Conservation (phyloP, 805 yeast genomes). For the Nakazawaea wickerhamii region DNA sequence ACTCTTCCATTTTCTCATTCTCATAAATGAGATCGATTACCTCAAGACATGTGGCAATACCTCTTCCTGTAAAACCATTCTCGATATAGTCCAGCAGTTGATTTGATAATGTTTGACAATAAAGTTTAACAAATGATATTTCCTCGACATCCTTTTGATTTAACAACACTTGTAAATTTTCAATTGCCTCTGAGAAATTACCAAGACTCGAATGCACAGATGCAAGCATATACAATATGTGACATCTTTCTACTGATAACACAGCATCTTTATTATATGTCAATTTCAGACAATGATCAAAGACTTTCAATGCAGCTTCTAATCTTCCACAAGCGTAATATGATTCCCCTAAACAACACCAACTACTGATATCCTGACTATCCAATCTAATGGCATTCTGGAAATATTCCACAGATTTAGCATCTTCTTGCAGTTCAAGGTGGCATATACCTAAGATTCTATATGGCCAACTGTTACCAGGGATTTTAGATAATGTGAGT, state of each 20-base stretch:
- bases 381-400: slow-evolving; percentile 77
- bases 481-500: slow-evolving; percentile 27
- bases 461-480: slow-evolving; percentile 73
- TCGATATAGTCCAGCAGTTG: slow-evolving; percentile 46
- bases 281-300: slow-evolving; percentile 47
- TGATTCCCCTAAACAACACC: slow-evolving; percentile 98
- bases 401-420: slow-evolving; percentile 81
- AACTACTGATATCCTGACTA: slow-evolving; percentile 65
- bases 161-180: slow-evolving; percentile 38
- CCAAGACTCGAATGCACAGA: slow-evolving; percentile 57
- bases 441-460: slow-evolving; percentile 78
- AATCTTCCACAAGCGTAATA: slow-evolving; percentile 78
- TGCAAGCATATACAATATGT: slow-evolving; percentile 64
- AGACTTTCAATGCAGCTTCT: slow-evolving; percentile 83
- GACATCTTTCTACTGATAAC: slow-evolving; percentile 51
- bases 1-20: not conserved
- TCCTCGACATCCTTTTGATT: slow-evolving; percentile 42
- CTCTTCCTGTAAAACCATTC: slow-evolving; percentile 65
- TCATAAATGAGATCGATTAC: slow-evolving; percentile 32
- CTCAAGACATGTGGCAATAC: slow-evolving; percentile 39
- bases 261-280: slow-evolving; percentile 25
- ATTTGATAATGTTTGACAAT: slow-evolving; percentile 43
- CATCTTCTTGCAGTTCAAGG: slow-evolving; percentile 64
- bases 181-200: slow-evolving; percentile 58
- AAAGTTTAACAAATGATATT: slow-evolving; percentile 21